phyloP scores from a whole-genome alignment of 805 yeast genomes.

The Pichia pseudocactophila region DNA sequence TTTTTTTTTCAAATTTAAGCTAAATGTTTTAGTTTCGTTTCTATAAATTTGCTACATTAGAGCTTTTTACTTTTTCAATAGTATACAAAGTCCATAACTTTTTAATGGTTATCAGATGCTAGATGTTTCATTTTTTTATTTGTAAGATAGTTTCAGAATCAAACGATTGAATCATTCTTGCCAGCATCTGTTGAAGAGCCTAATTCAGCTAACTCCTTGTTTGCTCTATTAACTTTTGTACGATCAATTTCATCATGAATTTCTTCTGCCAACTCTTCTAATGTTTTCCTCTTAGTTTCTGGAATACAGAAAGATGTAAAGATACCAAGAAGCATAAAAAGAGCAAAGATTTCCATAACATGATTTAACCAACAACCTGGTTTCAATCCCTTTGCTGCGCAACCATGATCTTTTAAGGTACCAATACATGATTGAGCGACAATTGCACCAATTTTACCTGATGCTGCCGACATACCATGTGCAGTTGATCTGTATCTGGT shows the following conservation, averaged over 20 bases:
- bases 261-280: slow-evolving; percentile 74
- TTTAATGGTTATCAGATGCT: no score
- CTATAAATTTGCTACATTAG: no score
- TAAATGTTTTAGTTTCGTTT: no score
- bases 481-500: slow-evolving; percentile 94
- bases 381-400: slow-evolving; percentile 44
- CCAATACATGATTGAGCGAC: slow-evolving; percentile 85
- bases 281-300: slow-evolving; percentile 86
- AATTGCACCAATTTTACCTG: slow-evolving; percentile 89
- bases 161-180: slow-evolving; percentile 3
- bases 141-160: not conserved
- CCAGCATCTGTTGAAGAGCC: slow-evolving; percentile 1
- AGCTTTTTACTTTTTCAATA: no score
- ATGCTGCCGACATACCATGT: slow-evolving; percentile 89
- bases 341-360: slow-evolving; percentile 88
- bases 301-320: slow-evolving; percentile 61
- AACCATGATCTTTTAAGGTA: slow-evolving; percentile 71
- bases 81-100: no score
- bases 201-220: not conserved
- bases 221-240: slow-evolving; percentile 12
- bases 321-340: slow-evolving; percentile 81
- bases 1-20: no score
- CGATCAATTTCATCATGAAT: slow-evolving; percentile 69
- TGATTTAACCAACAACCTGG: slow-evolving; percentile 78
- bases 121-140: not conserved